phyloP scores from a whole-genome alignment of 345 rosid genomes.

The Dimocarpus longan region DNA sequence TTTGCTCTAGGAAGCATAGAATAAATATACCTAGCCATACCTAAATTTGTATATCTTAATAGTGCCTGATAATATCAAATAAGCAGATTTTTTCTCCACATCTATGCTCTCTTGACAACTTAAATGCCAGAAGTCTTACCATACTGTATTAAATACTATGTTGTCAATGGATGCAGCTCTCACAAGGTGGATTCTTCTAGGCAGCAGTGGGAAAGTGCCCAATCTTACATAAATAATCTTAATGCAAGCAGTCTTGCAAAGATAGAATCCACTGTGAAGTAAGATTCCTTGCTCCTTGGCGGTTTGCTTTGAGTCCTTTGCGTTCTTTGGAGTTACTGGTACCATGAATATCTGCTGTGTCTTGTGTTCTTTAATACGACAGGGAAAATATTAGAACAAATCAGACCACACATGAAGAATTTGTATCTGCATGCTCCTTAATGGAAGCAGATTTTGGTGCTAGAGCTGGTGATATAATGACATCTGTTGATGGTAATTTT shows the following conservation, averaged over 20 bases:
- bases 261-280: slow-evolving; percentile 42
- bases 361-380: slow-evolving; percentile 14
- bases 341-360: not conserved
- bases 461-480: slow-evolving; percentile 41
- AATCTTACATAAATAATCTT: slow-evolving; percentile 35
- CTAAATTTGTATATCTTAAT: not conserved
- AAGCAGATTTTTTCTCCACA: no score
- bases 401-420: slow-evolving; percentile 41
- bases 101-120: not conserved
- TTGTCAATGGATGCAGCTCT: slow-evolving; percentile 50
- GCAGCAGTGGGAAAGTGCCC: slow-evolving; percentile 60
- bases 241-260: slow-evolving; percentile 35
- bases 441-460: slow-evolving; percentile 46
- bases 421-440: slow-evolving; percentile 49
- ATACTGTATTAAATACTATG: not conserved
- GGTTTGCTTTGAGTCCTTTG: not conserved
- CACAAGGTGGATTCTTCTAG: slow-evolving; percentile 44
- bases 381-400: slow-evolving; percentile 51
- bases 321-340: not conserved
- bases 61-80: no score
- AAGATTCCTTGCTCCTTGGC: slow-evolving; percentile 14
- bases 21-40: no score
- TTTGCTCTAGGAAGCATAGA: not conserved
- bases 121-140: not conserved
- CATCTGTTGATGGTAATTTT: slow-evolving; percentile 58